phyloP scores from a whole-genome alignment of 148 eudicot genomes.

The Persicaria maculosa region DNA sequence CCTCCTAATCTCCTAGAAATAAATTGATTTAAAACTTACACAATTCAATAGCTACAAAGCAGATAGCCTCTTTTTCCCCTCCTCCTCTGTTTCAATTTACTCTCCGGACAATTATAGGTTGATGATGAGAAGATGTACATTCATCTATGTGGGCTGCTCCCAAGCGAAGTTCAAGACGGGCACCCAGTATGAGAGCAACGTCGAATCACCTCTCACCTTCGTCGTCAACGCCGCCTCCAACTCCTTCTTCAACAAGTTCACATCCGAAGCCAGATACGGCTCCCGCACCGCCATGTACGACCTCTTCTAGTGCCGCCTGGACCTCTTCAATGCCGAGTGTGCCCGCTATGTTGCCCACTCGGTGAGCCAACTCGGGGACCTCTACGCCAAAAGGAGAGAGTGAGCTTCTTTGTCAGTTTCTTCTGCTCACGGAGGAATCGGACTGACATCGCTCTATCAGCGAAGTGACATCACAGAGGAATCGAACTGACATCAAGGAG shows the following conservation, averaged over 20 bases:
- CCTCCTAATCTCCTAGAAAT: too few species aligned
- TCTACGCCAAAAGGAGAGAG: slow-evolving; percentile 39
- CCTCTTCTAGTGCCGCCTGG: slow-evolving; percentile 53
- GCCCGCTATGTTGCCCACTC: slow-evolving; percentile 44
- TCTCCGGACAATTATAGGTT: too few species aligned
- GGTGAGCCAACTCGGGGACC: slow-evolving; percentile 29
- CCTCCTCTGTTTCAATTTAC: too few species aligned
- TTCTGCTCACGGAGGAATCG: too few species aligned
- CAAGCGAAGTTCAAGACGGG: slow-evolving; percentile 32
- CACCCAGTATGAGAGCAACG: slow-evolving; percentile 36
- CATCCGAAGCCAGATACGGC: not conserved
- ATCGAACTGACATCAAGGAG: too few species aligned
- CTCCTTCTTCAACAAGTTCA: slow-evolving; percentile 50
- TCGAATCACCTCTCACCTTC: slow-evolving; percentile 52
- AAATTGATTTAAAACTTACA: too few species aligned
- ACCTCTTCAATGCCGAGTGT: slow-evolving; percentile 35
- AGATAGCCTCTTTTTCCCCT: too few species aligned
- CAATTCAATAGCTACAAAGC: too few species aligned
- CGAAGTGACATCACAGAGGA: too few species aligned
- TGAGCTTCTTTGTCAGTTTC: too few species aligned
- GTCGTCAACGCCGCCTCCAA: slow-evolving; percentile 54
- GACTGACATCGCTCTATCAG: too few species aligned
- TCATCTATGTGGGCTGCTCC: slow-evolving; percentile 55
- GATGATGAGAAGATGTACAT: too few species aligned
- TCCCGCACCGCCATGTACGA: slow-evolving; percentile 32